phyloP scores from a whole-genome alignment of 139 green algal species.

The Pleodorina starrii region DNA sequence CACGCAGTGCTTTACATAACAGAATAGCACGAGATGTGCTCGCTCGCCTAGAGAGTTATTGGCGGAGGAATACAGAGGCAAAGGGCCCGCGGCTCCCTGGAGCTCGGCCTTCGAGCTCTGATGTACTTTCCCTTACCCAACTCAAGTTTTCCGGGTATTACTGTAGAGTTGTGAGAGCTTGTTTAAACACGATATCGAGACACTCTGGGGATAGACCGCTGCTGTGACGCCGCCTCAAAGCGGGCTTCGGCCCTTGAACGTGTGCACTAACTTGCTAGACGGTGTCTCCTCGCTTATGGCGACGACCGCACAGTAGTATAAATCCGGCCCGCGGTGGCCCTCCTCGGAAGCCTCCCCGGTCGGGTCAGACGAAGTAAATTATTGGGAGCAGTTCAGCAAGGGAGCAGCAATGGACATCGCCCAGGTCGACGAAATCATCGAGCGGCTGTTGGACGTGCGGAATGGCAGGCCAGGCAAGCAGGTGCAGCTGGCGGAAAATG shows the following conservation, averaged over 20 bases:
- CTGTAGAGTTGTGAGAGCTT: no score
- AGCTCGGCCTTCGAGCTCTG: no score
- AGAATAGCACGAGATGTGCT: no score
- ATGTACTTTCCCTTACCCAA: no score
- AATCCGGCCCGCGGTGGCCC: slow-evolving; percentile 15
- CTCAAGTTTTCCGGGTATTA: no score
- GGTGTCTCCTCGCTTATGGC: slow-evolving; percentile 12
- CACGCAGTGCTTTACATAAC: no score
- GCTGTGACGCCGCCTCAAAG: slow-evolving; percentile 27
- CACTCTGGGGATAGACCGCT: no score
- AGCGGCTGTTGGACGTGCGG: slow-evolving; percentile 91
- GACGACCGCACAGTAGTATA: slow-evolving; percentile 14
- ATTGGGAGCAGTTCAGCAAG: neutral
- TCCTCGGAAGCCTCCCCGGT: neutral
- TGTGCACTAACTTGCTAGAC: neutral
- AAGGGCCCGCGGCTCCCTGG: no score
- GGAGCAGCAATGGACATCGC: slow-evolving; percentile 56
- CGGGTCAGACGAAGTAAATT: neutral
- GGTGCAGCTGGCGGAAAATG: slow-evolving; percentile 93
- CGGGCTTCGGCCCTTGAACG: slow-evolving; percentile 42
- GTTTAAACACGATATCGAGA: no score
- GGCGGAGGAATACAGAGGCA: no score
- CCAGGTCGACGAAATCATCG: slow-evolving; percentile 95
- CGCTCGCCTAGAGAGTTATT: no score
- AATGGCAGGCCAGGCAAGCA: slow-evolving; percentile 94